phyloP scores from a whole-genome alignment of 2,329 filamentous ascomycete genomes.

The Ophiostoma himal-ulmi region DNA sequence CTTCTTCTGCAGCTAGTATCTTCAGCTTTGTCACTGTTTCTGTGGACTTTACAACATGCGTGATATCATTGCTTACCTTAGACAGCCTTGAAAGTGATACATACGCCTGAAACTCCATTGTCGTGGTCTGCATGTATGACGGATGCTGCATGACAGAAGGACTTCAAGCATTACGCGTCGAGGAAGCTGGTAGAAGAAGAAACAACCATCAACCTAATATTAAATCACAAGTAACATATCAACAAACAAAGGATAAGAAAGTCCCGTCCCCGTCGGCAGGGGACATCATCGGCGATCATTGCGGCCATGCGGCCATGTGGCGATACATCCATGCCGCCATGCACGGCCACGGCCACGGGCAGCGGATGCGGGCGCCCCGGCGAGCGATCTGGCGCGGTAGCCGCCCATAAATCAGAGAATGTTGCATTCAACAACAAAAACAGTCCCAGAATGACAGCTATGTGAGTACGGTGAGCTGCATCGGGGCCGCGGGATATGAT shows the following conservation, averaged over 20 bases:
- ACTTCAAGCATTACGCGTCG: background rate
- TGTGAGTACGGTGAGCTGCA: background rate
- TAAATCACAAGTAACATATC: background rate
- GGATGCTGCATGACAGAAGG: slow-evolving; percentile 2
- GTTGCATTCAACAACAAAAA: background rate
- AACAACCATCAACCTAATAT: background rate
- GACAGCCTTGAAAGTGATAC: background rate
- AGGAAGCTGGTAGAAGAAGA: background rate
- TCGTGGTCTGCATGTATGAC: background rate
- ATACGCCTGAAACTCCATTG: background rate
- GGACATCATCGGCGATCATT: background rate
- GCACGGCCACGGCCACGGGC: background rate
- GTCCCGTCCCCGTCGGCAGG: slow-evolving; percentile 5
- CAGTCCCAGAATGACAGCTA: background rate
- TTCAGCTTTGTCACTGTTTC: background rate
- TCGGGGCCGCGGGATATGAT: background rate
- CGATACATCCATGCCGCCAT: background rate
- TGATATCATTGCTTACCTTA: background rate
- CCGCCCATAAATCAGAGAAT: background rate
- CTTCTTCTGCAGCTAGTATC: background rate
- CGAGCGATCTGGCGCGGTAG: background rate
- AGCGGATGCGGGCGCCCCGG: background rate
- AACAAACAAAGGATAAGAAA: background rate
- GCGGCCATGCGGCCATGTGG: background rate
- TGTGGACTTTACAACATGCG: background rate